Base-by-base conservation (phyloP, 192 early-diverging fungal species). In the Mortierella claussenii region DNA sequence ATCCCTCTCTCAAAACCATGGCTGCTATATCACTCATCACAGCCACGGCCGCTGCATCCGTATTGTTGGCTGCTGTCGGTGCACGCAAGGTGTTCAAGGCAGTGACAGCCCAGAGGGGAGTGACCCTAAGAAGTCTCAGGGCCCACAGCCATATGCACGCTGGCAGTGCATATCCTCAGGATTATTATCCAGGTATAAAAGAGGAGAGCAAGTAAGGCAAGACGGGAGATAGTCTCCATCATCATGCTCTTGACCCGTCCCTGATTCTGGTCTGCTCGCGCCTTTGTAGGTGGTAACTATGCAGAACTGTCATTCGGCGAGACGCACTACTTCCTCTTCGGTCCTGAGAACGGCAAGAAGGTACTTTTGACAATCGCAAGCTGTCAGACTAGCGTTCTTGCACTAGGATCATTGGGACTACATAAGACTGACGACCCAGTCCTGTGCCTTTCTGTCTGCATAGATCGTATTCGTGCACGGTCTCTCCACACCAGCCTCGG, bases 261-360 rank as follows among this genome's bases (percentile, higher is more conserved):
- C n/a, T n/a, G n/a, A n/a, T 58, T 48, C 23, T 48, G 10, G 21
- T 48, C 46, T 48, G 3, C 13, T 28, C 4, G 11, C 15, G 21
- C 26, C 1, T 11, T 12, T 33, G 9, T 34, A 79, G 78, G 79
- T 31, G 79, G 79, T 21, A 30, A n/a, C 12, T 80, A 80, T 47
- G 68, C 63, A 4, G 57, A 67, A 1, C 37, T 80, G 40, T 47
- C 60, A 1, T 63, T 61, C 44, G 79, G 79, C 17, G 79, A 80
- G 44, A 80, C 79, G 0, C 68, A 67, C 13, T 80, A 74, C 44
- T 80, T 65, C 28, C 3, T 68, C 37, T 80, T 80, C 63, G 79
- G 79, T 30, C 69, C 79, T 9, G 60, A 73, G 34, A 56, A 69
- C 27, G 79, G 79, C 40, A 71, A 80, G 47, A 80, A 80, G 68